These are phyloP conservation scores for Lactarius akahatsu DNA, from an alignment of 768 basidiomycete species.

Conservation along the genomic window DNA sequence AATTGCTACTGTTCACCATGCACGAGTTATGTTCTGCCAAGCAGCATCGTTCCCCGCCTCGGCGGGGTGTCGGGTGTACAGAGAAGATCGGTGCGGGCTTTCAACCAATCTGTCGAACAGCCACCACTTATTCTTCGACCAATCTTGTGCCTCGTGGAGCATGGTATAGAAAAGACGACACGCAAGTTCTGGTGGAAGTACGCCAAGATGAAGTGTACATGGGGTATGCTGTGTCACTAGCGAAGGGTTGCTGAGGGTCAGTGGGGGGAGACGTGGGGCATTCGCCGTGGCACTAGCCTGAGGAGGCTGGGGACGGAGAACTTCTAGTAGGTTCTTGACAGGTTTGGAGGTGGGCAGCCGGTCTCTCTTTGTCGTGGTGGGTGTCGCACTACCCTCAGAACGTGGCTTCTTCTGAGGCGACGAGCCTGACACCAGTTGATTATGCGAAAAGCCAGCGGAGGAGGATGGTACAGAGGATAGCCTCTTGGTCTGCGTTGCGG, in stretches of 20 bases:
- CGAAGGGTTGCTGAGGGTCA: constrained; percentile 59
- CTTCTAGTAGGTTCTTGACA: constrained; percentile 26
- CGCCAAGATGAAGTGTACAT: constrained; percentile 67
- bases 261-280: constrained; percentile 50
- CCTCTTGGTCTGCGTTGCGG: constrained; percentile 16
- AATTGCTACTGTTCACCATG: constrained; percentile 50
- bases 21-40: constrained; percentile 74
- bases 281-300: constrained; percentile 4
- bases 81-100: constrained; percentile 80
- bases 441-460: neutral
- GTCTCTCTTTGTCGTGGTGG: neutral
- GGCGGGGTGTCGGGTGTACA: constrained; percentile 54
- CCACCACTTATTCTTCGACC: constrained; percentile 83
- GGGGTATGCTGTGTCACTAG: constrained; percentile 70
- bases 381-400: neutral
- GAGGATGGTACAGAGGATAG: constrained; percentile 2
- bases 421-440: neutral
- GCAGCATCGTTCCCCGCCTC: constrained; percentile 41
- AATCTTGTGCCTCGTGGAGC: constrained; percentile 57
- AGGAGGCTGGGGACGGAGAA: constrained; percentile 26
- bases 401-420: constrained; percentile 18
- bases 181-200: constrained; percentile 74
- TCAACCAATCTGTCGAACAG: constrained; percentile 79
- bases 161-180: constrained; percentile 72
- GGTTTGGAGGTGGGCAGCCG: constrained; percentile 12